phyloP scores from a whole-genome alignment of 257 asterid genomes.

The Solanum etuberosum region DNA sequence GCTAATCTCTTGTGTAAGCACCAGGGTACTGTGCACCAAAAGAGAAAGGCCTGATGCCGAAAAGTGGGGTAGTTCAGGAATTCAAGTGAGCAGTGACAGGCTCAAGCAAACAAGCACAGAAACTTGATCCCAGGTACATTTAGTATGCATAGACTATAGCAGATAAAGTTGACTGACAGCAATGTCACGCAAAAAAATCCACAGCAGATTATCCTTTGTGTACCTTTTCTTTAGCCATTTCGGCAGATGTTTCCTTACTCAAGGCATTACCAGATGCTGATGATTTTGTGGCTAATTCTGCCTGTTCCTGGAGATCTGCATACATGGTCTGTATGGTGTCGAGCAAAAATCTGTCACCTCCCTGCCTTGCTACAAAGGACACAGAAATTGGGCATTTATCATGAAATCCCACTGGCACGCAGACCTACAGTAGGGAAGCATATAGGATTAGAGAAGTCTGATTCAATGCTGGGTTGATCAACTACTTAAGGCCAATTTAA shows the following conservation, averaged over 20 bases:
- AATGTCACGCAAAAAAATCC: background rate
- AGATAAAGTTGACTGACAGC: background rate
- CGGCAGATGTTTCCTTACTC: constrained; percentile 69
- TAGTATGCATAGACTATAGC: background rate
- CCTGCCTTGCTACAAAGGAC: constrained; percentile 82
- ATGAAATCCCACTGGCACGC: constrained; percentile 64
- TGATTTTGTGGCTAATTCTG: constrained; percentile 32
- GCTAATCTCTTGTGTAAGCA: background rate
- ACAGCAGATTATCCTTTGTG: background rate
- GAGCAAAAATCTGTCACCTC: constrained; percentile 78
- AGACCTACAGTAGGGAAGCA: constrained; percentile 35
- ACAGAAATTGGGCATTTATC: constrained; percentile 83
- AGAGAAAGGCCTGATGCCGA: background rate
- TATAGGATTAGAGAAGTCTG: background rate
- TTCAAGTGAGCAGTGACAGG: background rate
- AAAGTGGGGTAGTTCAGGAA: background rate
- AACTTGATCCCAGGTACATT: background rate
- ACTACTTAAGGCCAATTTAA: background rate
- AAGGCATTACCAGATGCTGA: constrained; percentile 34
- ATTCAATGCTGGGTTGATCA: background rate
- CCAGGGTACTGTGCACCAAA: background rate
- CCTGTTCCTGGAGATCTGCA: constrained; percentile 58
- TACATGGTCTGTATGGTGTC: constrained; percentile 63
- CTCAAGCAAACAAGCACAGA: background rate
- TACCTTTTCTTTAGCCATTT: constrained; percentile 94